Percentiles rank a stretch among this genome's conserved stretches.
These are phyloP conservation scores for Myochromella boudieri DNA, from an alignment of 768 basidiomycete genomes.

Conservation along the genomic window DNA sequence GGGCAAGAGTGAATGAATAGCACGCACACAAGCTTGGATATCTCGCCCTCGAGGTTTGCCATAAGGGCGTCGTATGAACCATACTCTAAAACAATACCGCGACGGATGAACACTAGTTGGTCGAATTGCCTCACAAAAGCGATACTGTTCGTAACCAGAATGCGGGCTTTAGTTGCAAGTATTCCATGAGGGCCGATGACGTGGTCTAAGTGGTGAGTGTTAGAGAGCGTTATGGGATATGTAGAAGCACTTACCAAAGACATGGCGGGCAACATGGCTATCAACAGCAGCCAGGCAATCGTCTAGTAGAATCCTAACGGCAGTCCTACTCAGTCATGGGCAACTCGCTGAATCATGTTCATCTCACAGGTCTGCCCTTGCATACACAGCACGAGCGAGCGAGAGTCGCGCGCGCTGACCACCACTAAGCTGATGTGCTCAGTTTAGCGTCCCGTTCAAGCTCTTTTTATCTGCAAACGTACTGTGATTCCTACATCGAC, in stretches of 20 bases:
- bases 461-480: constrained; percentile 16
- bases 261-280: constrained; percentile 84
- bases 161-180: constrained; percentile 78
- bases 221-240: neutral
- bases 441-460: neutral
- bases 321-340: too few species aligned
- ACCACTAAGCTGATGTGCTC: constrained; percentile 64
- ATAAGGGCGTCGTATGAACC: constrained; percentile 66
- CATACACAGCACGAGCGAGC: constrained; percentile 87
- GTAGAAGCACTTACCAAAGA: constrained; percentile 57
- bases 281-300: constrained; percentile 88
- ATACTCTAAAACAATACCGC: constrained; percentile 78
- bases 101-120: constrained; percentile 69
- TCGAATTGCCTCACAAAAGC: constrained; percentile 82
- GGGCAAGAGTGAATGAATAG: neutral
- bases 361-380: constrained; percentile 82
- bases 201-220: constrained; percentile 49
- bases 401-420: constrained; percentile 84
- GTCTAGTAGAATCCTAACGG: constrained; percentile 74
- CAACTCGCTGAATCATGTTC: too few species aligned
- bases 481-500: constrained; percentile 53
- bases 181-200: constrained; percentile 86
- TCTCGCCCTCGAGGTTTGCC: constrained; percentile 58
- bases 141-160: constrained; percentile 86
- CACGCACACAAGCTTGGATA: constrained; percentile 79